Evolutionary conservation across 192 early-diverging fungal genomes (phyloP).

Genomic region (Backusella morwellensis): DNA sequence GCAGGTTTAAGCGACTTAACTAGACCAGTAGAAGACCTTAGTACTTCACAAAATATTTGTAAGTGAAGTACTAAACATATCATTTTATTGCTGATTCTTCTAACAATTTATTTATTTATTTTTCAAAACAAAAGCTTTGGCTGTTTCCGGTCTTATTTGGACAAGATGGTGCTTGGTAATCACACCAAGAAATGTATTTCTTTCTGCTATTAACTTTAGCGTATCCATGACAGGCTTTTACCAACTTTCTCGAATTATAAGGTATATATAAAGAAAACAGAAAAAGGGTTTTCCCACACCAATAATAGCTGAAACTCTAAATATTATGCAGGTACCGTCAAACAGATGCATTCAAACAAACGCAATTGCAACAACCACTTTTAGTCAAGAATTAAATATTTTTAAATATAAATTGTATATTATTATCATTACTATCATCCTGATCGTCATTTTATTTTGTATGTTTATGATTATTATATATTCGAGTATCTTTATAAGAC

Average conservation of each 20-base stretch:
- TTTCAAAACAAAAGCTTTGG: constrained; percentile 55
- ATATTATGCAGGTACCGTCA: background rate
- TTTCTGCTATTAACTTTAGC: constrained; percentile 91
- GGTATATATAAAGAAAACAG: constrained; percentile 38
- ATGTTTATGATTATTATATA: background rate
- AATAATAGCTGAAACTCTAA: background rate
- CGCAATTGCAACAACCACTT: background rate
- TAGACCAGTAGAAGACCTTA: constrained; percentile 87
- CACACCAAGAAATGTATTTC: constrained; percentile 85
- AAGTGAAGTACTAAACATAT: constrained; percentile 11
- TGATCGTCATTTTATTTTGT: background rate
- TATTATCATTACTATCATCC: background rate
- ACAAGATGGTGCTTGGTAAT: constrained; percentile 92
- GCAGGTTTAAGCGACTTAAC: constrained; percentile 87
- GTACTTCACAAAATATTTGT: constrained; percentile 76
- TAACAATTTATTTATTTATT: background rate
- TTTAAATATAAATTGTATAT: background rate
- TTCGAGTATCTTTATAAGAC: background rate
- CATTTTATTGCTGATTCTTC: background rate
- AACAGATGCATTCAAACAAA: background rate
- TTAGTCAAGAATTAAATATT: background rate
- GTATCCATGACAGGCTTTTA: constrained; percentile 86
- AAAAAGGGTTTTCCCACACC: background rate
- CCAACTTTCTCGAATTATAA: constrained; percentile 80
- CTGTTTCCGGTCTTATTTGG: constrained; percentile 97